Evolutionary conservation across 2,329 filamentous ascomycete species (phyloP).

Genomic region (Neofusicoccum kwambonambiense): DNA sequence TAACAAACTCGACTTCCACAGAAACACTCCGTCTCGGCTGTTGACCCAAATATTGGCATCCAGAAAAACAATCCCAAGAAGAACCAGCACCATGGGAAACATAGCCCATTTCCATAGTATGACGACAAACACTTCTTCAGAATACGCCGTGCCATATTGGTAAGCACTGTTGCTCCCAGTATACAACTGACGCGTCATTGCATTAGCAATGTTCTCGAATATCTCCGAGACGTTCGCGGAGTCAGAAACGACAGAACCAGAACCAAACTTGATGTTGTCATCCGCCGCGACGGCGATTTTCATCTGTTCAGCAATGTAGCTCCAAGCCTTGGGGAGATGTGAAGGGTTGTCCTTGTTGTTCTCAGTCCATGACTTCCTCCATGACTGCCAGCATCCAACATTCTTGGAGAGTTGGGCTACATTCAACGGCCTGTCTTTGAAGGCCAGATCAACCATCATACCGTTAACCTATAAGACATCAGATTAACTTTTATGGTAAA

Average conservation of each 20-base stretch:
- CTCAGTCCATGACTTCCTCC: background rate
- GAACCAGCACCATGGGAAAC: background rate
- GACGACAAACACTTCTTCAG: background rate
- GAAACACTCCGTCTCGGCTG: background rate
- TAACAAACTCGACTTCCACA: slow-evolving; percentile 9
- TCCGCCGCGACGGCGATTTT: background rate
- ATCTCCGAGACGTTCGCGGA: background rate
- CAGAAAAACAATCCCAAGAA: background rate
- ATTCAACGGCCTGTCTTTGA: background rate
- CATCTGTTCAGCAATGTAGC: background rate
- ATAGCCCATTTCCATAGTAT: background rate
- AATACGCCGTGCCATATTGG: background rate
- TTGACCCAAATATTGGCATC: background rate
- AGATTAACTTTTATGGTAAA: too few relatives aligned
- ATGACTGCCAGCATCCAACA: background rate
- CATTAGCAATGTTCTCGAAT: background rate
- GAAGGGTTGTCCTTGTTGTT: background rate
- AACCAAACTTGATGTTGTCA: background rate
- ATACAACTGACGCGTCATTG: background rate
- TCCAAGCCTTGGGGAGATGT: background rate
- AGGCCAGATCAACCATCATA: background rate
- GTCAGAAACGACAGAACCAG: background rate
- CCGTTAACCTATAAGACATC: too few relatives aligned
- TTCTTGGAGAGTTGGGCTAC: background rate
- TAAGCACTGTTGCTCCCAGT: background rate